Base-by-base conservation (phyloP, 768 basidiomycete species). In the Podaxis carcinomalis region DNA sequence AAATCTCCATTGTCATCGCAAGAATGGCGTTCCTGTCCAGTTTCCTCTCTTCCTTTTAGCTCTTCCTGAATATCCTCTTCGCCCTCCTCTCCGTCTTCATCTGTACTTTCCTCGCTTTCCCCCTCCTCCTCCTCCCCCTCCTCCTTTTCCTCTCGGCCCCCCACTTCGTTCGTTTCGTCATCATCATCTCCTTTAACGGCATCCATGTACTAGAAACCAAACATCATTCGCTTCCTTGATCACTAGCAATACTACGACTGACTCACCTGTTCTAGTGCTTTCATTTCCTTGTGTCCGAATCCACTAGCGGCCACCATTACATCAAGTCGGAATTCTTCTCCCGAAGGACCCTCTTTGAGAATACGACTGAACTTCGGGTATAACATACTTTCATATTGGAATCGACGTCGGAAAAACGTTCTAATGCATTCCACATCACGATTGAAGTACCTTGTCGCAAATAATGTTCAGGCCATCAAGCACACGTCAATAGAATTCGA, bases 391-490 rank as follows among this genome's bases (percentile, higher is more conserved):
- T 98, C 97, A 71, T 96, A 99, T 62, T 87, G 84, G 77, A 98
- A 98, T 25, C 95, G 79, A 62, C 93, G 82, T 68, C 80, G 82
- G 80, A 99, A 98, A 77, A 97, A 99, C 7, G 84, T 87, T 36
- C 94, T 84, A 66, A 99, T 94, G 72, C 97, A 98, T 62, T 96
- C 90, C 6, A 99, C 97, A 73, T 99, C 97, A 21, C 97, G 88
- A 73, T 98, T 96, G 77, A 99, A 99, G 77, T 97, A 99, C 93
- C 95, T 96, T 63, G 59, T 32, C 4, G 61, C n/a, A 28, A 64
- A 50, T 7, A 37, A 57, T 62, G 35, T 39, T 56, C 57, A 61
- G 59, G 61, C 11, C 56, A 58, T 19, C n/a, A 51, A 51, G 57
- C 62, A 62, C 57, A 61, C 49, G 51, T 39, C 37, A 51, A 52